Percentiles rank a stretch among this genome's conserved stretches.
Conservation (phyloP, 2,329 filamentous ascomycete genomes). For the Aspergillus eucalypticola region DNA sequence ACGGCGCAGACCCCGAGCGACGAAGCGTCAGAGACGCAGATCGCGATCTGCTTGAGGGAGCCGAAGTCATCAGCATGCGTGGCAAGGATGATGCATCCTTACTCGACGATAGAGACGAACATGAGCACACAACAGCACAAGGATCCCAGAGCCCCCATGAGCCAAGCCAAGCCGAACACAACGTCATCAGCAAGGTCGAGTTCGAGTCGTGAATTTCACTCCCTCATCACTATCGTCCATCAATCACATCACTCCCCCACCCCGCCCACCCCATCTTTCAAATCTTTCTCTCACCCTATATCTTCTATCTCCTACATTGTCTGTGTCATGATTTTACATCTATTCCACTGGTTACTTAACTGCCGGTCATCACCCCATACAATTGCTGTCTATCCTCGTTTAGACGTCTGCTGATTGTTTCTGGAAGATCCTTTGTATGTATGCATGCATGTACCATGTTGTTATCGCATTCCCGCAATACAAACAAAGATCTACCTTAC, state of each 20-base stretch:
- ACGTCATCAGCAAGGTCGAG: conserved; percentile 42
- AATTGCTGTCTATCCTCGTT: not conserved
- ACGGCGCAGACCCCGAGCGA: conserved; percentile 60
- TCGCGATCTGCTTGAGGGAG: conserved; percentile 66
- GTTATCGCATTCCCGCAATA: not conserved
- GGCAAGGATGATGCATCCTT: conserved; percentile 34
- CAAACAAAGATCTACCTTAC: too few species aligned
- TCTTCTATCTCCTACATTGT: not conserved
- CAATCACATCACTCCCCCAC: not conserved
- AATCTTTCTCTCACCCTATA: too few species aligned
- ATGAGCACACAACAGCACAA: conserved; percentile 4
- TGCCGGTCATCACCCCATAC: not conserved
- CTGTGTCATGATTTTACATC: not conserved
- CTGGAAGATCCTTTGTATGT: conserved; percentile 1
- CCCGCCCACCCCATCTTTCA: not conserved
- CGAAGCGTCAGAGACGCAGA: conserved; percentile 54
- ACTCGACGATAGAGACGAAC: conserved; percentile 28
- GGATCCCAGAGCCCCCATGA: not conserved
- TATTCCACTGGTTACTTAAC: not conserved
- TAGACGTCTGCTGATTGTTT: not conserved
- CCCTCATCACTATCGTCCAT: not conserved
- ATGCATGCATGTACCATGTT: conserved; percentile 2
- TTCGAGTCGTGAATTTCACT: conserved; percentile 29
- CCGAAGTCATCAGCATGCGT: conserved; percentile 62
- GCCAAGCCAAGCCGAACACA: conserved; percentile 20